A percentile compares a stretch with the other conserved stretches of the same genome.
Evolutionary conservation across 2,329 filamentous ascomycete genomes (phyloP).

Genomic region (Clonostachys sp.): DNA sequence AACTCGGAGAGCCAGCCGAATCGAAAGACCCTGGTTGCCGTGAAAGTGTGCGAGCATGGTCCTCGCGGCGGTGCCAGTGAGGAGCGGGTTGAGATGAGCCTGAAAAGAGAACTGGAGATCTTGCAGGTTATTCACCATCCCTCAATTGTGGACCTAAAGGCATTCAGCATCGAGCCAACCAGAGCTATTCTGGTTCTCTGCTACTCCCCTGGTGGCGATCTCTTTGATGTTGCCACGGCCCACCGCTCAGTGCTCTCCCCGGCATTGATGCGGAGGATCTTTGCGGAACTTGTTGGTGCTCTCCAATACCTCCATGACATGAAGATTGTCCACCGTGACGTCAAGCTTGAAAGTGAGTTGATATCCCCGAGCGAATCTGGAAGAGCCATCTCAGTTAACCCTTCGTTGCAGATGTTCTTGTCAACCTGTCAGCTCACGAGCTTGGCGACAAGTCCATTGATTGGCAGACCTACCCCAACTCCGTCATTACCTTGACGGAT

Average conservation of each 20-base stretch:
- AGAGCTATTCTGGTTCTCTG: conserved; percentile 82
- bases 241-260: conserved; percentile 65
- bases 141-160: conserved; percentile 85
- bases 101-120: conserved; percentile 94
- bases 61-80: conserved; percentile 91
- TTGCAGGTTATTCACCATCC: conserved; percentile 85
- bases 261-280: conserved; percentile 73
- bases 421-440: conserved; percentile 71
- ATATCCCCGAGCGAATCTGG: background rate
- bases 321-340: conserved; percentile 91
- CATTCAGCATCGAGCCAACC: conserved; percentile 80
- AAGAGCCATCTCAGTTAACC: background rate
- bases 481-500: conserved; percentile 85
- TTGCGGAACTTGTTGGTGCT: conserved; percentile 82
- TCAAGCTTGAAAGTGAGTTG: conserved; percentile 86
- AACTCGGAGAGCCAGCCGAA: conserved; percentile 18
- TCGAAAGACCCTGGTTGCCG: conserved; percentile 80
- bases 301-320: conserved; percentile 80
- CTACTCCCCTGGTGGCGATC: conserved; percentile 89
- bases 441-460: conserved; percentile 60
- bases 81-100: conserved; percentile 84
- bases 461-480: conserved; percentile 73
- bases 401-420: conserved; percentile 67
- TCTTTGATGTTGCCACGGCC: conserved; percentile 85
- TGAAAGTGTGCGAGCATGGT: conserved; percentile 94